A percentile compares a stretch with the other conserved stretches of the same genome.
These are phyloP conservation scores for Sarocladium strictum DNA, from an alignment of 2,329 filamentous ascomycete species.

Conservation along the genomic window DNA sequence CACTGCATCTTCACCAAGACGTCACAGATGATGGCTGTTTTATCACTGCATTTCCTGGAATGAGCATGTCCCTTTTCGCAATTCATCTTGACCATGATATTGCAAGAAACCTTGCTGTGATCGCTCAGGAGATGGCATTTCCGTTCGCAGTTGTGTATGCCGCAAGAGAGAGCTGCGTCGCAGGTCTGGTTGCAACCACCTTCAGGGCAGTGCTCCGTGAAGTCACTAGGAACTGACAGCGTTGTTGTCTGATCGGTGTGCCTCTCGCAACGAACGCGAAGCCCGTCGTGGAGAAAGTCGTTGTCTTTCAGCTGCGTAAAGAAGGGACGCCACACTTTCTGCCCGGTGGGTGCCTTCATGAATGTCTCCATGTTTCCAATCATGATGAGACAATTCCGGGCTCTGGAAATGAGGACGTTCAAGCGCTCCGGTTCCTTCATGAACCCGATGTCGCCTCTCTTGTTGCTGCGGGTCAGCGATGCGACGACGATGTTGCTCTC, in stretches of 20 bases:
- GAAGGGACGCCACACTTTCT: constrained; percentile 47
- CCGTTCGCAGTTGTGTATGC: constrained; percentile 50
- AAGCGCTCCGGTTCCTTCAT: constrained; percentile 59
- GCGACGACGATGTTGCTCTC: constrained; percentile 68
- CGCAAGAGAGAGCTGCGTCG: constrained; percentile 48
- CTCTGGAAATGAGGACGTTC: constrained; percentile 65
- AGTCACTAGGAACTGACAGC: constrained; percentile 47
- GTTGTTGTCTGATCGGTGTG: constrained; percentile 46
- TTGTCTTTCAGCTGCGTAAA: constrained; percentile 48
- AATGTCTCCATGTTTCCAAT: constrained; percentile 67
- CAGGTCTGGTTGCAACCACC: constrained; percentile 63
- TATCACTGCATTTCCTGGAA: constrained; percentile 38
- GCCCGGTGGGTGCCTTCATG: constrained; percentile 38
- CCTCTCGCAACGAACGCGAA: constrained; percentile 54
- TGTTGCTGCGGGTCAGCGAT: constrained; percentile 63
- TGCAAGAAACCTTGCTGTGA: constrained; percentile 43
- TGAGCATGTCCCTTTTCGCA: constrained; percentile 48
- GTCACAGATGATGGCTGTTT: no score
- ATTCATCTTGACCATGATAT: constrained; percentile 27
- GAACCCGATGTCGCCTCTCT: constrained; percentile 61
- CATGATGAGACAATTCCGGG: constrained; percentile 59
- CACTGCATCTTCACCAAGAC: no score
- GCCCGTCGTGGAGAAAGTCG: constrained; percentile 50
- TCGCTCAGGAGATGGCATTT: constrained; percentile 58
- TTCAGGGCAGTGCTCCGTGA: constrained; percentile 57